These are phyloP conservation scores for Violaceomyces palustris DNA, from an alignment of 1,284 basidiomycete genomes.

Conservation along the genomic window DNA sequence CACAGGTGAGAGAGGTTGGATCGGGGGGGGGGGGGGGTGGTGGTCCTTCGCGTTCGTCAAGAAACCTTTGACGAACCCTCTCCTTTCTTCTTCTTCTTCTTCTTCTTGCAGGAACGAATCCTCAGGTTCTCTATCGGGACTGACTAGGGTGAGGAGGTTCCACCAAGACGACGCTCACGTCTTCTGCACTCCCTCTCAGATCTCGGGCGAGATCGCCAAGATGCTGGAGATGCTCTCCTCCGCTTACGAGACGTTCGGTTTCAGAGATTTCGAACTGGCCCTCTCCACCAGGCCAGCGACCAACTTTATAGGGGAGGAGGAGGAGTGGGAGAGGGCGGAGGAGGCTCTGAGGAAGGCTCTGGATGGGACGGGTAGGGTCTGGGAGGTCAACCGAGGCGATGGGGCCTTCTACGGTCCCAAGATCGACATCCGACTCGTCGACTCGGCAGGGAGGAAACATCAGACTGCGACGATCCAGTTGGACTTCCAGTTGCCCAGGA, in stretches of 20 bases:
- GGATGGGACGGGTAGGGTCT: conserved; percentile 24
- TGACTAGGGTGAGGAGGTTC: conserved; percentile 46
- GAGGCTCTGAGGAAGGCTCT: conserved; percentile 30
- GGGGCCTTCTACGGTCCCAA: conserved; percentile 52
- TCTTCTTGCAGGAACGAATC: conserved; percentile 39
- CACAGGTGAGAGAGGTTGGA: no score
- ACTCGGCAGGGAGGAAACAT: conserved; percentile 40
- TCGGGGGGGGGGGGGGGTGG: no score
- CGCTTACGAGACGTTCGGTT: conserved; percentile 49
- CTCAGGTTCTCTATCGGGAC: conserved; percentile 39
- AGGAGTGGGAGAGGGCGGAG: conserved; percentile 47
- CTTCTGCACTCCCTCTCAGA: conserved; percentile 44
- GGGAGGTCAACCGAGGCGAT: conserved; percentile 46
- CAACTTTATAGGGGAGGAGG: conserved; percentile 28
- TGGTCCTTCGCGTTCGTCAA: no score
- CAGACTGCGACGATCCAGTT: conserved; percentile 52
- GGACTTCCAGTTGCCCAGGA: conserved; percentile 49
- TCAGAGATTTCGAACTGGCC: conserved; percentile 44
- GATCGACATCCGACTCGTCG: conserved; percentile 50
- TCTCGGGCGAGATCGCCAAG: conserved; percentile 32
- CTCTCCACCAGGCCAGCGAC: conserved; percentile 46
- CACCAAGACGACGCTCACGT: conserved; percentile 52
- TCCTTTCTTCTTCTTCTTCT: background rate
- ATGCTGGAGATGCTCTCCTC: conserved; percentile 50
- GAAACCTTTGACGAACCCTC: background rate